Conservation (phyloP, 1,284 basidiomycete species). For the Schizophyllum amplum region DNA sequence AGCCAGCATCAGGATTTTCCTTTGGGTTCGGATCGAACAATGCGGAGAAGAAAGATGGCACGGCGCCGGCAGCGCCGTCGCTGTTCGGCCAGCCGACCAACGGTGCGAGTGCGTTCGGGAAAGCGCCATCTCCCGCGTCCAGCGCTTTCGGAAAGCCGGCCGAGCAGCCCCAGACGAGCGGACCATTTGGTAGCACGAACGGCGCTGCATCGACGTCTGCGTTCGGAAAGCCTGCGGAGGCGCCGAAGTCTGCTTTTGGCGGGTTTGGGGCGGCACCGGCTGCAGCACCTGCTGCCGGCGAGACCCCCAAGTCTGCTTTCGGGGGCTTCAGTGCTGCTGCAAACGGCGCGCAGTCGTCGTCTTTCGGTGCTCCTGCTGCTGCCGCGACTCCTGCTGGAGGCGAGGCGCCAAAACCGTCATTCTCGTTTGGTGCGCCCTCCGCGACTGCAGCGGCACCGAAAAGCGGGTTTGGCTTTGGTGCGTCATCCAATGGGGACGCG, state of each 20-base stretch:
- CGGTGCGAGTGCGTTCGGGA: conserved; percentile 7
- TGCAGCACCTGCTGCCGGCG: not conserved
- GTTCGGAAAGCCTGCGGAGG: conserved; percentile 1
- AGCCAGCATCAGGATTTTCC: not conserved
- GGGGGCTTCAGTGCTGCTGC: too few species aligned
- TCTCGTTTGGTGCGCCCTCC: too few species aligned
- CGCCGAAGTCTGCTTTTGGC: not conserved
- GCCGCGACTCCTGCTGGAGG: too few species aligned
- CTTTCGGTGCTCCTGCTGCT: too few species aligned
- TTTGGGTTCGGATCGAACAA: not conserved
- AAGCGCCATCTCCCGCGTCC: not conserved
- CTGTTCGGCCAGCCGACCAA: conserved; percentile 1
- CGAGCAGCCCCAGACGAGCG: not conserved
- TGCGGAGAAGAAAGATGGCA: not conserved
- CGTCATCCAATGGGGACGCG: too few species aligned
- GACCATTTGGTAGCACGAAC: not conserved
- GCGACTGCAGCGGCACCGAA: too few species aligned
- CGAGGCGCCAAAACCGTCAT: too few species aligned
- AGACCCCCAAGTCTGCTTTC: not conserved
- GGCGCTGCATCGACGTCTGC: not conserved
- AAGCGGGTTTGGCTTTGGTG: too few species aligned
- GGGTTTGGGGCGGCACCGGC: conserved; percentile 1
- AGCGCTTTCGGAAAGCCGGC: not conserved
- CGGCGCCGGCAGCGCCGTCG: not conserved
- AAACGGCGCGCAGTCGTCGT: too few species aligned